Evolutionary conservation across 1,139 yeast genomes (phyloP).

Genomic region (Starmera stellimalicola): DNA sequence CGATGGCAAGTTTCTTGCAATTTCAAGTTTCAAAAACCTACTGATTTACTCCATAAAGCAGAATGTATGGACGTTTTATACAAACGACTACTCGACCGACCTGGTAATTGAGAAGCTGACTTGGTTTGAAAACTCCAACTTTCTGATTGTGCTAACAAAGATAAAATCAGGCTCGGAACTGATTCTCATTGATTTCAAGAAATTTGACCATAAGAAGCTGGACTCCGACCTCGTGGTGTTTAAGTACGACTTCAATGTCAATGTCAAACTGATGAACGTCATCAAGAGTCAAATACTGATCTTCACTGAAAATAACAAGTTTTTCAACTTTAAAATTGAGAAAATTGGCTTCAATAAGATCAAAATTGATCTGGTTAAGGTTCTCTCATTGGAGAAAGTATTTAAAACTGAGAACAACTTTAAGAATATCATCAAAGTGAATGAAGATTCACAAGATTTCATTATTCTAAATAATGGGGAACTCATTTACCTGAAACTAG

Average conservation of each 20-base stretch:
- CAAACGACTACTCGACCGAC: constrained; percentile 18
- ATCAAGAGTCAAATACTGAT: constrained; percentile 14
- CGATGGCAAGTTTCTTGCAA: constrained; percentile 26
- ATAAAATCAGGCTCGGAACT: constrained; percentile 12
- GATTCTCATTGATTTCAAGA: constrained; percentile 16
- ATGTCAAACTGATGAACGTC: constrained; percentile 12
- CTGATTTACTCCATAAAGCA: constrained; percentile 20
- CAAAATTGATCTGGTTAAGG: constrained; percentile 16
- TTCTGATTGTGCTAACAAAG: constrained; percentile 13
- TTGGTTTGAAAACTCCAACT: constrained; percentile 12
- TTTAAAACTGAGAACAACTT: constrained; percentile 4
- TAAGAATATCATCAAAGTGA: constrained; percentile 11
- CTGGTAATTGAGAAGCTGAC: constrained; percentile 12
- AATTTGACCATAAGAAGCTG: constrained; percentile 12
- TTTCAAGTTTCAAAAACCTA: constrained; percentile 25
- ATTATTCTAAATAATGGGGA: constrained; percentile 23
- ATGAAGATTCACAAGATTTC: constrained; percentile 19
- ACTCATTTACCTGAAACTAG: constrained; percentile 17
- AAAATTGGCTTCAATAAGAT: constrained; percentile 4
- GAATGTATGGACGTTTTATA: constrained; percentile 26
- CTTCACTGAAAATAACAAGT: constrained; percentile 9
- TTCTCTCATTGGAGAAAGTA: constrained; percentile 13
- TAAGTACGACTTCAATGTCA: constrained; percentile 17
- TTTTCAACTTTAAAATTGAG: constrained; percentile 15
- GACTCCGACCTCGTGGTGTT: constrained; percentile 18